These are phyloP conservation scores for Phoma herbarum DNA, from an alignment of 2,329 filamentous ascomycete genomes.

Conservation along the genomic window DNA sequence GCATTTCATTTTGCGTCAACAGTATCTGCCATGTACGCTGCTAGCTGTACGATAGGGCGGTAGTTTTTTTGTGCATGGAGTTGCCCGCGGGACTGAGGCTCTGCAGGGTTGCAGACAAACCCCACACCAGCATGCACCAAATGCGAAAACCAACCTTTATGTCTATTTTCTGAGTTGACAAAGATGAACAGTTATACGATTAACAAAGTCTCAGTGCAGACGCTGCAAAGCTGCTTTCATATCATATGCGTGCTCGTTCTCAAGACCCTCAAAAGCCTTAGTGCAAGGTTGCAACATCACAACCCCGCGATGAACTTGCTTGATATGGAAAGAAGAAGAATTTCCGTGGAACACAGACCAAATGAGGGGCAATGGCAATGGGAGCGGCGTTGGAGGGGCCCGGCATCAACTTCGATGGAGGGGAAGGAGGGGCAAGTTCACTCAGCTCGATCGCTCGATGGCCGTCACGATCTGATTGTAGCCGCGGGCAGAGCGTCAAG, in stretches of 20 bases:
- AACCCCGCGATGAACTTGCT: slow-evolving; percentile 12
- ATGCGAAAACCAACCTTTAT: neutral
- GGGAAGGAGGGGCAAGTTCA: slow-evolving; percentile 10
- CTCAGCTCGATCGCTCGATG: neutral
- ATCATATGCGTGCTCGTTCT: neutral
- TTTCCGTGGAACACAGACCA: slow-evolving; percentile 9
- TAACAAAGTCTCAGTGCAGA: neutral
- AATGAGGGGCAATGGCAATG: slow-evolving; percentile 15
- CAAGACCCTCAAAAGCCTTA: neutral
- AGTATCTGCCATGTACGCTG: too few species aligned
- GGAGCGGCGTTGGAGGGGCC: slow-evolving; percentile 3
- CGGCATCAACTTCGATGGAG: slow-evolving; percentile 1
- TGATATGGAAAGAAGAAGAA: slow-evolving; percentile 1
- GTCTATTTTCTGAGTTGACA: neutral
- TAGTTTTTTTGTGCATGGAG: neutral
- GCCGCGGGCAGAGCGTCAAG: neutral
- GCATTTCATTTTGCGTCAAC: slow-evolving; percentile 8
- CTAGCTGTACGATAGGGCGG: neutral
- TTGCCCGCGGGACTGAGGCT: neutral
- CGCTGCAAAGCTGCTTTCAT: neutral
- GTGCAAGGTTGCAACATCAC: slow-evolving; percentile 1
- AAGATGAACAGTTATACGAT: too few species aligned
- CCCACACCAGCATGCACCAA: neutral
- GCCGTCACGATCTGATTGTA: neutral
- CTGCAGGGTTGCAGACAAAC: neutral